Evolutionary conservation across 2,329 filamentous ascomycete genomes (phyloP).

Genomic region (Aspergillus bombycis): DNA sequence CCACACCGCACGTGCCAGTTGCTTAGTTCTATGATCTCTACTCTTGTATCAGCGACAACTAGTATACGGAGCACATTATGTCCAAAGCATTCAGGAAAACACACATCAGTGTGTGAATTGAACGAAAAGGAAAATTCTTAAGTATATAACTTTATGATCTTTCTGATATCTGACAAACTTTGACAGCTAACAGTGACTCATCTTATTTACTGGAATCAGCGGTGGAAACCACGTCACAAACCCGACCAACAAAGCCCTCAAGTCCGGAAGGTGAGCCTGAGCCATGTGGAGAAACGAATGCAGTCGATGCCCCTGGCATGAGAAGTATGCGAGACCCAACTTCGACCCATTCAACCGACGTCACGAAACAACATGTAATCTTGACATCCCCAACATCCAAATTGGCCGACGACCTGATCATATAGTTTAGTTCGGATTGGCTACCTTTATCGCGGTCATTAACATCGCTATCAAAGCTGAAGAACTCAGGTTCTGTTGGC

Average conservation of each 20-base stretch:
- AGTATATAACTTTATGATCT: not conserved
- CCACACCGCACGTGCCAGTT: slow-evolving; percentile 14
- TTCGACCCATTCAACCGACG: slow-evolving; percentile 61
- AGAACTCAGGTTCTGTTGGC: slow-evolving; percentile 45
- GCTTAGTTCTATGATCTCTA: not conserved
- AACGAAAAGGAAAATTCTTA: not conserved
- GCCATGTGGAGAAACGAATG: slow-evolving; percentile 52
- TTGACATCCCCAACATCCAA: slow-evolving; percentile 37
- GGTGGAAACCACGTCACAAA: slow-evolving; percentile 42
- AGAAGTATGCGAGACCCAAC: slow-evolving; percentile 60
- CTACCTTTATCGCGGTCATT: slow-evolving; percentile 18
- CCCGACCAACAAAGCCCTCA: slow-evolving; percentile 62
- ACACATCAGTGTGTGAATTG: not conserved
- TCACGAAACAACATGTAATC: slow-evolving; percentile 61
- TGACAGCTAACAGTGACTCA: slow-evolving; percentile 22
- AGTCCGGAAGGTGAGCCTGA: slow-evolving; percentile 56
- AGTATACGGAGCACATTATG: not conserved
- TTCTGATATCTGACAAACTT: slow-evolving; percentile 33
- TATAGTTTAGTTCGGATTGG: slow-evolving; percentile 31
- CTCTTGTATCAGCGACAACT: no score
- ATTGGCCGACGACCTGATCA: slow-evolving; percentile 27
- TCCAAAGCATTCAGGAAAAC: not conserved
- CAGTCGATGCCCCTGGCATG: slow-evolving; percentile 59
- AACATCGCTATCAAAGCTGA: slow-evolving; percentile 46
- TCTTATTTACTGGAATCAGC: slow-evolving; percentile 45